Evolutionary conservation across 2,329 filamentous ascomycete genomes (phyloP).

Genomic region (Sphaerostilbella broomeana): DNA sequence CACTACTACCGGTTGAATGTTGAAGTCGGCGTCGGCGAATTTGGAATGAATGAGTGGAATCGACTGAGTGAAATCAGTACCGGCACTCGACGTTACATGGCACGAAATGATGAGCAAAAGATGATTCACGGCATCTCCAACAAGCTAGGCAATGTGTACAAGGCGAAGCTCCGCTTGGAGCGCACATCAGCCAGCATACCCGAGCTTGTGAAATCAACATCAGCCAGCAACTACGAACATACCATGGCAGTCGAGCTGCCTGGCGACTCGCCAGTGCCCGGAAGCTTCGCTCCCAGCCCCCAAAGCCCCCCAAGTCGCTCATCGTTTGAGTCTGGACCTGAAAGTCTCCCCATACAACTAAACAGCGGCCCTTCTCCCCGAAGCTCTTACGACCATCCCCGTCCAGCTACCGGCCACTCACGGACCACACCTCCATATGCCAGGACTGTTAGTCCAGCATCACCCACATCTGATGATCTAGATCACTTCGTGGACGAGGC

Average conservation of each 20-base stretch:
- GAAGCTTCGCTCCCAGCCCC: constrained; percentile 30
- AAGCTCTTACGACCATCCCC: constrained; percentile 42
- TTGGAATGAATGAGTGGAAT: constrained; percentile 98
- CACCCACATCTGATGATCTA: constrained; percentile 32
- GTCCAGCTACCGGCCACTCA: constrained; percentile 26
- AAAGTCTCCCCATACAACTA: constrained; percentile 38
- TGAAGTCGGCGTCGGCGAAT: constrained; percentile 91
- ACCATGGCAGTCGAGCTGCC: constrained; percentile 54
- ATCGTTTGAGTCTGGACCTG: constrained; percentile 52
- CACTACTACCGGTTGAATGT: constrained; percentile 97
- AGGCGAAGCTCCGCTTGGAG: constrained; percentile 64
- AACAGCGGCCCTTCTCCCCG: constrained; percentile 40
- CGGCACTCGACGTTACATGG: constrained; percentile 77
- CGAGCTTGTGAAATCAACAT: constrained; percentile 37
- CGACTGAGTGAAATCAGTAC: constrained; percentile 93
- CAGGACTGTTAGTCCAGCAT: constrained; percentile 25
- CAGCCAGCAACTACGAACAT: constrained; percentile 33
- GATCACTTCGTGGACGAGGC: constrained; percentile 52
- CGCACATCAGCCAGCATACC: constrained; percentile 36
- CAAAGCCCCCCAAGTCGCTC: constrained; percentile 37
- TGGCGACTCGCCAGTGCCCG: constrained; percentile 42
- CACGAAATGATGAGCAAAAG: constrained; percentile 63
- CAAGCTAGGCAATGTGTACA: constrained; percentile 77
- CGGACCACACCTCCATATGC: constrained; percentile 22
- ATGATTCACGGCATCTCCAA: constrained; percentile 71